Conservation (phyloP, 2,329 filamentous ascomycete genomes). For the Monilinia fructigena region DNA sequence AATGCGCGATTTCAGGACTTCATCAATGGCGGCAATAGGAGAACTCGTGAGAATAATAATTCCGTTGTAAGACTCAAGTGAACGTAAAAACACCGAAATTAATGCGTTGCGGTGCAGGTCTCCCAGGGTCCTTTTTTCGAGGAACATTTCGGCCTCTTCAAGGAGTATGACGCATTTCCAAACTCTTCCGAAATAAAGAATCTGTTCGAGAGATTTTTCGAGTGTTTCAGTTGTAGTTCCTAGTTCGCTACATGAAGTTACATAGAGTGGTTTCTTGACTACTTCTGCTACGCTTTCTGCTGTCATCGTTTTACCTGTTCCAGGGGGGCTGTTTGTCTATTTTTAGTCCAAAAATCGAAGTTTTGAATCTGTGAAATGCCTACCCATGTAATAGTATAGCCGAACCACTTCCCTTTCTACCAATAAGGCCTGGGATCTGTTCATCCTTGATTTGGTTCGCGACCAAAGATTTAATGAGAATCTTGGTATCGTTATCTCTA, state of each 20-base stretch:
- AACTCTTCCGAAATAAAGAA: constrained; percentile 16
- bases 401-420: constrained; percentile 15
- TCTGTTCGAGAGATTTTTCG: constrained; percentile 8
- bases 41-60: constrained; percentile 46
- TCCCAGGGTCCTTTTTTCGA: constrained; percentile 16
- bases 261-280: constrained; percentile 17
- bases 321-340: constrained; percentile 3
- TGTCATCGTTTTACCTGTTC: constrained; percentile 21
- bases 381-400: constrained; percentile 21
- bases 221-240: constrained; percentile 10
- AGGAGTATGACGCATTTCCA: constrained; percentile 22
- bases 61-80: constrained; percentile 44
- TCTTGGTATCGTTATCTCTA: constrained; percentile 13
- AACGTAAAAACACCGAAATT: constrained; percentile 40
- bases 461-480: constrained; percentile 19
- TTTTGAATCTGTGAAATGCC: too few species aligned
- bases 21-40: constrained; percentile 42
- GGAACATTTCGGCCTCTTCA: constrained; percentile 20
- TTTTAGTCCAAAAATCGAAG: not conserved
- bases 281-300: constrained; percentile 20
- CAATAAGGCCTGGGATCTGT: not conserved
- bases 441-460: constrained; percentile 21
- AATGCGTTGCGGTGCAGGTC: constrained; percentile 21
- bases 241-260: constrained; percentile 16
- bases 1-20: constrained; percentile 42